These are phyloP conservation scores for Hanseniaspora taiwanica DNA, from an alignment of 805 yeast genomes.

Conservation along the genomic window DNA sequence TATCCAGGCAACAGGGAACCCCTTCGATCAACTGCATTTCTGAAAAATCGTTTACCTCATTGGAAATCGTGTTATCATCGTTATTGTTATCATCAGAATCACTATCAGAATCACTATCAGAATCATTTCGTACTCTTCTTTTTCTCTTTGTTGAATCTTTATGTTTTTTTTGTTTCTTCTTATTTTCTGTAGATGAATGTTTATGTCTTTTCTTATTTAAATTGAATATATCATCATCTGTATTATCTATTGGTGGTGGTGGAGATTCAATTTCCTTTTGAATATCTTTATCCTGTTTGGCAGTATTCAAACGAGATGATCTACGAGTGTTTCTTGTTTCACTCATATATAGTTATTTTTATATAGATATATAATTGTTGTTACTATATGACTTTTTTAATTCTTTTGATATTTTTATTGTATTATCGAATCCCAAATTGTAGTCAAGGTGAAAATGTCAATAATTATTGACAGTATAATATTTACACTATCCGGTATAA, in stretches of 20 bases:
- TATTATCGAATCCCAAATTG: not conserved
- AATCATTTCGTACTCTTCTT: no score
- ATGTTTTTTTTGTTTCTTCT: no score
- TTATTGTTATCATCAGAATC: not conserved
- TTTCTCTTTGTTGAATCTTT: no score
- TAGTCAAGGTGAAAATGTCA: not conserved
- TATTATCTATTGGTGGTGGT: no score
- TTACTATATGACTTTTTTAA: not conserved
- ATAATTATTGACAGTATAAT: not conserved
- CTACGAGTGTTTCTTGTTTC: not conserved
- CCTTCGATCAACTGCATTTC: slow-evolving; percentile 39
- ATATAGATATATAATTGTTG: not conserved
- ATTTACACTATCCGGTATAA: not conserved
- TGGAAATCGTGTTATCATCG: not conserved
- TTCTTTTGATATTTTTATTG: not conserved
- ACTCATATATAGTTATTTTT: not conserved
- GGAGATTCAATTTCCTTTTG: not conserved
- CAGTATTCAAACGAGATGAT: not conserved
- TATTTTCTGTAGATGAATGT: no score
- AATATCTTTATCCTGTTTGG: not conserved
- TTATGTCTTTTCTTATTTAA: no score
- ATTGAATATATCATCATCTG: not conserved
- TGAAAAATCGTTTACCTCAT: not conserved
- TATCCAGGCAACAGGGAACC: slow-evolving; percentile 50
- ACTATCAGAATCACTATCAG: not conserved